Evolutionary conservation across 2,329 filamentous ascomycete genomes (phyloP), one percentile per base, ranked within the genome.

Genomic region (Epichloe elymi): DNA sequence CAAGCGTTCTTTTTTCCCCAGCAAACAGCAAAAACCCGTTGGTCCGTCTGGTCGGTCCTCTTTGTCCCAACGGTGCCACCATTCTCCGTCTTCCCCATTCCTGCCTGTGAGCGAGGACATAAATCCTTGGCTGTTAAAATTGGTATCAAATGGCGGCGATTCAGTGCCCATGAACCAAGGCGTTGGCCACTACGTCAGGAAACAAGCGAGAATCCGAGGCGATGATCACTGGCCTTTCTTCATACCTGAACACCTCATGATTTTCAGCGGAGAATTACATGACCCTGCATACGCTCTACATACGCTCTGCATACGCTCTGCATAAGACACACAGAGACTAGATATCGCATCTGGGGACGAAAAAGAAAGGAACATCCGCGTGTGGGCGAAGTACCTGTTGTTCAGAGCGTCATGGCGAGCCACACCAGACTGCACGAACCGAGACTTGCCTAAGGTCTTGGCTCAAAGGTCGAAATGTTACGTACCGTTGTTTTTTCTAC

Each of bases 281-380:
- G 39, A 46, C 51, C 50, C 52, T 57, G 54, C 50, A 42, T 50
- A 51, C 53, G 51, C 51, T 51, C 50, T 51, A 7, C 26, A 30
- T 30, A 4, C 20, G 23, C 23, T 23, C 23, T 7, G 23, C 23
- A 26, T 19, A 19, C 23, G 7, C 23, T 26, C 23, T 26, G 48
- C 39, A 44, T 53, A 40, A 54, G 51, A 53, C 49, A 55, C 50
- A n/a, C 49, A 53, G 46, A 53, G 44, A 54, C 52, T 50, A 55
- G 52, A 47, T 45, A 49, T 51, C 53, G 53, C 51, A 53, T 48
- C 39, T 56, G 58, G 33, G 53, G 14, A 50, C 55, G 51, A 58
- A 58, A 44, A 53, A 58, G 46, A 55, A 54, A 51, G 23, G 57
- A 4, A 30, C 3, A 20, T n/a, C 11, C 41, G 19, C 19, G 14